Conservation (phyloP, 768 basidiomycete species). For the Lentinula boryana region DNA sequence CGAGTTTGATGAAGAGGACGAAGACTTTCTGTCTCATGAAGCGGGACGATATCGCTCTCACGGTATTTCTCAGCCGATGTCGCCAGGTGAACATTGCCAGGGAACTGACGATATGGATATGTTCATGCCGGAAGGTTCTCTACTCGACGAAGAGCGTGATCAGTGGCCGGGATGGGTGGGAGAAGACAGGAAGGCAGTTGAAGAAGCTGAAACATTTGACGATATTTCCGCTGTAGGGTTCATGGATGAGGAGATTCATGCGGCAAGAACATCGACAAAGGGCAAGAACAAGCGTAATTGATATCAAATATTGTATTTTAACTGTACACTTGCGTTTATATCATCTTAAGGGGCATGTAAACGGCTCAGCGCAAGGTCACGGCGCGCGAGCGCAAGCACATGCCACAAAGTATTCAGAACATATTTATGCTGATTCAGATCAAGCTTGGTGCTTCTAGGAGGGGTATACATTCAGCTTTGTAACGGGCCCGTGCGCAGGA, state of each 20-base stretch:
- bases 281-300: constrained; percentile 5
- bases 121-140: constrained; percentile 4
- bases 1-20: constrained; percentile 66
- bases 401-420: too few relatives aligned
- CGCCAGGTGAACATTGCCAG: constrained; percentile 32
- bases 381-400: too few relatives aligned
- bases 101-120: constrained; percentile 20
- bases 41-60: constrained; percentile 19
- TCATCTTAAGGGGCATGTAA: too few relatives aligned
- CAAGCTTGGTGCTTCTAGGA: neutral
- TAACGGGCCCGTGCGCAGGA: neutral
- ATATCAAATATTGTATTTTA: constrained; percentile 4
- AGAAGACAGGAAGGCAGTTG: constrained; percentile 39
- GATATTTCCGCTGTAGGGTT: constrained; percentile 37
- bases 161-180: constrained; percentile 39
- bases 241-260: constrained; percentile 29
- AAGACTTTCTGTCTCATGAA: constrained; percentile 40
- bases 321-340: neutral
- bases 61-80: constrained; percentile 24
- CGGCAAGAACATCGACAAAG: constrained; percentile 3
- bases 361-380: too few relatives aligned
- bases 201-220: constrained; percentile 47
- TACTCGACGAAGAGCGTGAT: constrained; percentile 13
- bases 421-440: neutral
- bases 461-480: neutral